Evolutionary conservation across 2,329 filamentous ascomycete species (phyloP), one percentile per base, ranked within the genome.

Genomic region (Aspergillus pseudoterreus): DNA sequence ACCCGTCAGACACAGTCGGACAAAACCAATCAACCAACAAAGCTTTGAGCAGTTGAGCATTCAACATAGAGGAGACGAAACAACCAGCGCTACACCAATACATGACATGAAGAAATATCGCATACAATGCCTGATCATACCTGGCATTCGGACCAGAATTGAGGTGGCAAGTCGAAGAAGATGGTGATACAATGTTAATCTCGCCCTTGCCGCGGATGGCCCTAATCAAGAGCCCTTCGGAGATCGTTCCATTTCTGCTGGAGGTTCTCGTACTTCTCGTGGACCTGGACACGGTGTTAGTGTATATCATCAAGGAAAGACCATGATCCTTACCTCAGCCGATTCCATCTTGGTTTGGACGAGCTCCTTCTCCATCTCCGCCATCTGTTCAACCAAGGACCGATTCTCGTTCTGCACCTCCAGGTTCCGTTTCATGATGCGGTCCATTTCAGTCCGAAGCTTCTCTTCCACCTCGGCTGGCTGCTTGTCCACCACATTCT

Each of bases 381-480:
- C 81, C 81, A 96, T 82, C 64, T 94, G 89, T 67, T 95, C 92
- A 72, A 96, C 92, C 60, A 99, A 75, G 52, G 80, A 83, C 54
- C 88, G 81, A 65, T 97, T 99, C 75, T 96, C 90, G 62, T 95
- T 91, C 65, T 97, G 92, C 6, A 97, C 92, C 64, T 95, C 90
- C 56, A 88, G 82, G 67, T 97, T 97, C 54, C 91, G 84, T 70
- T 90, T 85, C 87, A 97, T 94, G 63, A 97, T 84, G 48, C 88
- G 83, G 50, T 96, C 92, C 74, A 95, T 92, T 72, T 97, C 92
- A 10, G 82, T 81, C 68, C 88, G 84, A 72, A 96, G 83, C 48
- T 84, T 82, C 53, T 83, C 82, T 69, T 99, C 94, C 4, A 97
- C 85, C 69, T 97, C 91, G 39, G 84, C 84, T 0, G 92, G 91